Evolutionary conservation across 495 filamentous ascomycete species (phyloP).

Genomic region (Chlorociboria aeruginascens): DNA sequence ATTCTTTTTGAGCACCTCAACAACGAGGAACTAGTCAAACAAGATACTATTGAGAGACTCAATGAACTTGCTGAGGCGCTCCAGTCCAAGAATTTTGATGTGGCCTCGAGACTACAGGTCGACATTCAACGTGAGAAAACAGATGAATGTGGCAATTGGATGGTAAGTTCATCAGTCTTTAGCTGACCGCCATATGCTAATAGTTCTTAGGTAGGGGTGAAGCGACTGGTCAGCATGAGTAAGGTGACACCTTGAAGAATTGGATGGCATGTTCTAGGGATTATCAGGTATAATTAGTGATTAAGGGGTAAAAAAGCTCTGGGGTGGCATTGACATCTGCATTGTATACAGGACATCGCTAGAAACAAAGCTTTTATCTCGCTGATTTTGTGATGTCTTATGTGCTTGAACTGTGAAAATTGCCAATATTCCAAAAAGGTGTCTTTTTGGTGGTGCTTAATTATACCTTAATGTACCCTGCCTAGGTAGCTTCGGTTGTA

Average conservation of each 20-base stretch:
- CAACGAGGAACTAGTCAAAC: conserved; percentile 79
- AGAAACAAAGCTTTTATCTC: not conserved
- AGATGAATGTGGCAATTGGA: conserved; percentile 87
- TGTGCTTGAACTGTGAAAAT: too few relatives aligned
- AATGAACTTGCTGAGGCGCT: conserved; percentile 53
- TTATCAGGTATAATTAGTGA: not conserved
- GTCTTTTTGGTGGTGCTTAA: too few relatives aligned
- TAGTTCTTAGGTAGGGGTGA: conserved; percentile 65
- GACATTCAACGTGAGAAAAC: conserved; percentile 73
- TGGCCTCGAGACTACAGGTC: conserved; percentile 63
- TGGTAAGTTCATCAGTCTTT: conserved; percentile 52
- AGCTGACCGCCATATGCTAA: not conserved
- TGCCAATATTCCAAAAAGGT: too few relatives aligned
- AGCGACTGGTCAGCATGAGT: conserved; percentile 86
- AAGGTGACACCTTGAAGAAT: conserved; percentile 45
- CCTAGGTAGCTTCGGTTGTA: too few relatives aligned
- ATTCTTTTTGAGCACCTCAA: conserved; percentile 94
- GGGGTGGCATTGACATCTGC: not conserved
- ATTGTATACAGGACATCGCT: not conserved
- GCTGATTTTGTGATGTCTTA: too few relatives aligned
- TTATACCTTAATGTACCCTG: too few relatives aligned
- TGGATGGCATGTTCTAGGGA: not conserved
- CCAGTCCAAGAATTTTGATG: conserved; percentile 58
- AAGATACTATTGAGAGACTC: conserved; percentile 61
- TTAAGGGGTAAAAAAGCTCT: not conserved